Base-by-base conservation (phyloP, 352 stramenopile genomes). In the Phytophthora fragariae region DNA sequence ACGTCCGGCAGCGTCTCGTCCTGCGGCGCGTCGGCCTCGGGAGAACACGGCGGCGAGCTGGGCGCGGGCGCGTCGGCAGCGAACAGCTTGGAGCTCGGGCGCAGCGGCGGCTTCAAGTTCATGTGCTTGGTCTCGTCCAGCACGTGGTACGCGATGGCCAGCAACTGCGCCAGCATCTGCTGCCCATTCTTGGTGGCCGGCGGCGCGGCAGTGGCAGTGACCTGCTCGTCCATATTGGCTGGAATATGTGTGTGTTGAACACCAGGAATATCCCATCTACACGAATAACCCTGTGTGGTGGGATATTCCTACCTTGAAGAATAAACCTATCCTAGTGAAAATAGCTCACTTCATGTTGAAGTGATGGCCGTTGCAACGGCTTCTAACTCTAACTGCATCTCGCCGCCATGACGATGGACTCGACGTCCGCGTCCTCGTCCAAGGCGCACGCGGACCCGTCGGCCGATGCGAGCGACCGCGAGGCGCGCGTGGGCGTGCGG, bases 81-180 rank as follows among this genome's bases (percentile, higher is more conserved):
- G 68, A 94, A 96, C 46, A 94, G 75, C 61, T 85, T 89, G 47
- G 87, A 93, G 67, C 83, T 96, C 31, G 88, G 84, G 60, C 92
- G 89, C 1, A 96, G 84, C 31, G 89, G 89, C 24, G 88, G 86
- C 75, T 92, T 94, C 21, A 94, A 78, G 70, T 96, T 96, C 75
- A 94, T 89, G 73, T 94, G 76, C 73, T 92, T 92, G 65, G 81
- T 86, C 74, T 96, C 89, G 64, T 92, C 85, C 21, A 94, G 85
- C 59, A 94, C 85, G 47, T 93, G 88, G 63, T 88, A 92, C 21
- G 83, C 83, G 65, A 94, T 88, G 33, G 87, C 84, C 12, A 94
- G 76, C 53, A 94, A 80, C 39, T 92, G 80, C 33, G 90, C 82
- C 21, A 94, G 76, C 57, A 89, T 70, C 62, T 93, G 85, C 60